These are phyloP conservation scores for Fraxinus floribunda DNA, from an alignment of 305 asterid species.

Conservation along the genomic window DNA sequence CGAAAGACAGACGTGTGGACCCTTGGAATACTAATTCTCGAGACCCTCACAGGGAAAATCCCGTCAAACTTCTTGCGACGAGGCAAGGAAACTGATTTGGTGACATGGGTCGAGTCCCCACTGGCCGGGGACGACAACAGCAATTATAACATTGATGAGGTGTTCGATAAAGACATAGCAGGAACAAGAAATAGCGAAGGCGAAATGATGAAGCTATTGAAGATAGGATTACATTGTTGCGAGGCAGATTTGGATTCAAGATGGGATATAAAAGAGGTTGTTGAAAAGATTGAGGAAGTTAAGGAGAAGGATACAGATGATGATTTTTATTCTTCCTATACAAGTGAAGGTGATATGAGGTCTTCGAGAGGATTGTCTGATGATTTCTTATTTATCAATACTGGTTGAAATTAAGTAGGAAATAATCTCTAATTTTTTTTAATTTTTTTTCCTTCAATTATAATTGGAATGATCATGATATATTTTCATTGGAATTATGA, in stretches of 20 bases:
- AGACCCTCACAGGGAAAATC: constrained; percentile 62
- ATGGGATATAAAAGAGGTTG: constrained; percentile 60
- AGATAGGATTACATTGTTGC: constrained; percentile 63
- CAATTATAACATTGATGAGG: constrained; percentile 20
- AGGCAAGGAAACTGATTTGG: constrained; percentile 46
- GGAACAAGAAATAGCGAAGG: constrained; percentile 33
- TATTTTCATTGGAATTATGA: neutral
- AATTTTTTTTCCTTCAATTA: neutral
- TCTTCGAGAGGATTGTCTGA: constrained; percentile 63
- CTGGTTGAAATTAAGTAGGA: neutral
- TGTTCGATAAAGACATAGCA: constrained; percentile 57
- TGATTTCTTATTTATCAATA: constrained; percentile 35
- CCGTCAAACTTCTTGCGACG: constrained; percentile 47
- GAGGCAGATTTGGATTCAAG: constrained; percentile 48
- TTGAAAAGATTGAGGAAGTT: constrained; percentile 59
- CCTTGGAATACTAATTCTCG: constrained; percentile 74
- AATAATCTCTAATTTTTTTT: neutral
- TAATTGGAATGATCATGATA: constrained; percentile 3
- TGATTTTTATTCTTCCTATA: constrained; percentile 44
- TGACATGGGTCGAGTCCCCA: constrained; percentile 50
- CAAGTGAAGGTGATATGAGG: constrained; percentile 49
- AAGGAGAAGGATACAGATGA: constrained; percentile 43
- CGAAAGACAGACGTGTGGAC: constrained; percentile 88
- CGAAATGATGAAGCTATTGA: constrained; percentile 65
- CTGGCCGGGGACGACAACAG: constrained; percentile 26